Conservation (phyloP, 805 yeast species). For the Candida golubevii region DNA sequence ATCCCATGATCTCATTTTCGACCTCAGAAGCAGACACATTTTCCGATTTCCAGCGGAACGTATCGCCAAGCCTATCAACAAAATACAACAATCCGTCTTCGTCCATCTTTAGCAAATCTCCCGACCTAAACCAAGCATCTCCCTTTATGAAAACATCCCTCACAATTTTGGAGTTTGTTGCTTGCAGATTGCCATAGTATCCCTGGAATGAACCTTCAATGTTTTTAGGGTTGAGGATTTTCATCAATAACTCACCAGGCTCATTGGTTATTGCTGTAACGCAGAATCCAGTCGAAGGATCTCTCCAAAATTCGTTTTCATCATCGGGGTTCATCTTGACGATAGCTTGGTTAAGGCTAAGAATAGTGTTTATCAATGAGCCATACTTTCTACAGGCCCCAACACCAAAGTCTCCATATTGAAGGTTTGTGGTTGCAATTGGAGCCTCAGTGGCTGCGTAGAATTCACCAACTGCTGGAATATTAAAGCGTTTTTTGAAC, state of each 20-base stretch:
- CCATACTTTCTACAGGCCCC: slow-evolving; percentile 90
- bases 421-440: slow-evolving; percentile 76
- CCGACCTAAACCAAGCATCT: slow-evolving; percentile 88
- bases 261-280: slow-evolving; percentile 50
- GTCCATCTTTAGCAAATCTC: slow-evolving; percentile 75
- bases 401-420: slow-evolving; percentile 71
- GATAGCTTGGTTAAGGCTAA: slow-evolving; percentile 52
- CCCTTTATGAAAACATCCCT: slow-evolving; percentile 75
- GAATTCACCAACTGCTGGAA: slow-evolving; percentile 78
- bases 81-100: slow-evolving; percentile 68
- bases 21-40: slow-evolving; percentile 93
- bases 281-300: slow-evolving; percentile 61
- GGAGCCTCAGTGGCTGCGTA: slow-evolving; percentile 95
- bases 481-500: slow-evolving; percentile 72
- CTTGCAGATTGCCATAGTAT: slow-evolving; percentile 73
- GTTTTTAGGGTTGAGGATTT: slow-evolving; percentile 56
- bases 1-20: slow-evolving; percentile 63
- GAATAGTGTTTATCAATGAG: slow-evolving; percentile 45
- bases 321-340: slow-evolving; percentile 80
- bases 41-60: slow-evolving; percentile 95
- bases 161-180: slow-evolving; percentile 71
- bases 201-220: slow-evolving; percentile 85
- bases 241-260: slow-evolving; percentile 87
- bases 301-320: slow-evolving; percentile 64
- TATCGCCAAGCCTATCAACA: slow-evolving; percentile 91